Evolutionary conservation across 768 basidiomycete species (phyloP), one percentile per base, ranked within the genome.

Genomic region (Lyophyllum semitale): DNA sequence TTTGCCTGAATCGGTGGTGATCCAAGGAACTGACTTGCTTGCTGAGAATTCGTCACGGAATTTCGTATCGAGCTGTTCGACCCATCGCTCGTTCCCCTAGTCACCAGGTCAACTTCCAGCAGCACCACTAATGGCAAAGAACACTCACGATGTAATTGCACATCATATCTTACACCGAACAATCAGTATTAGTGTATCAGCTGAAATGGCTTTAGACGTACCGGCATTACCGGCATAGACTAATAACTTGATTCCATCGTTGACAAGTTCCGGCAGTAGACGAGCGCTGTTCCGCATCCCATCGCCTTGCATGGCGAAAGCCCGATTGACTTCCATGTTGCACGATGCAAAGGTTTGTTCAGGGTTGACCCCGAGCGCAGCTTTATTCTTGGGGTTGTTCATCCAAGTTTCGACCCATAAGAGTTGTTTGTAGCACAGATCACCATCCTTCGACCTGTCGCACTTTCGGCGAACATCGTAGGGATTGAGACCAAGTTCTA

Each of bases 141-240:
- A 15, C 17, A 66, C 81, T 57, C 59, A 84, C 88, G 25, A 91
- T 81, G 63, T 80, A 90, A 72, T 95, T 94, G 78, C 93, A 95
- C 89, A 92, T 89, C 78, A 87, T 84, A 69, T 95, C 93, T 80
- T 46, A 41, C 55, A 37, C 27, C 57, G 32, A 26, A 37, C 33
- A 25, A 30, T 60, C 37, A 62, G 65, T 59, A 59, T 49, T 50
- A 66, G 41, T 29, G 23, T 40, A 25, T 48, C 25, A 33, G 30
- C 41, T 50, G 33, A n/a, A 22, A 37, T 6, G 12, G 11, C 53
- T 22, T 9, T 35, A 5, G 18, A 76, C 83, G 58, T 60, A 88
- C 89, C 77, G 63, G 91, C 89, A 59, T 89, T 88, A 18, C 91
- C 95, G 55, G 95, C 93, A 65, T 97, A 98, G 40, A 98, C 85